Evolutionary conservation across 1,284 basidiomycete species (phyloP).

Genomic region (Sparassis latifolia): DNA sequence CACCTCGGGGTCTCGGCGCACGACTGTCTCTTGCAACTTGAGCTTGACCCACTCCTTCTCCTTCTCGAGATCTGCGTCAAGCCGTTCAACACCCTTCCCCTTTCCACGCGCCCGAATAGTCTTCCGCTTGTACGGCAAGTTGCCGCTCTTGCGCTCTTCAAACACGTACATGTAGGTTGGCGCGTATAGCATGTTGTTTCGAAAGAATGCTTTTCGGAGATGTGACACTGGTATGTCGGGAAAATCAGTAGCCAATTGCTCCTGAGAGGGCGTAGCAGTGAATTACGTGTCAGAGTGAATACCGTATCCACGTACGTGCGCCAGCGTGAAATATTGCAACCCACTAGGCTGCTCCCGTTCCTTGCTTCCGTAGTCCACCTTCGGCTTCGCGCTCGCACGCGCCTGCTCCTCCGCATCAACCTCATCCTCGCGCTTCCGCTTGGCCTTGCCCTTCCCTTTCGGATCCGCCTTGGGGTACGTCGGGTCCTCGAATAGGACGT

Average conservation of each 20-base stretch:
- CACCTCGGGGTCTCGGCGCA: constrained; percentile 20
- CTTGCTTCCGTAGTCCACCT: constrained; percentile 44
- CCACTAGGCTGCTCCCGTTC: constrained; percentile 37
- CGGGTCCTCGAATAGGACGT: constrained; percentile 54
- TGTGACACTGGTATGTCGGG: constrained; percentile 48
- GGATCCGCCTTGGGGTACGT: constrained; percentile 50
- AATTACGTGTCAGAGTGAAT: not conserved
- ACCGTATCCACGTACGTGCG: constrained; percentile 35
- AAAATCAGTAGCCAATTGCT: constrained; percentile 50
- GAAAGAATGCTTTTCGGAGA: constrained; percentile 35
- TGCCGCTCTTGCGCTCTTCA: constrained; percentile 26
- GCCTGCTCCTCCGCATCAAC: constrained; percentile 12
- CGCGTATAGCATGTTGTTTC: constrained; percentile 46
- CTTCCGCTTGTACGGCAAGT: constrained; percentile 37
- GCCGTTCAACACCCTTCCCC: constrained; percentile 19
- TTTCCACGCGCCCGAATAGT: constrained; percentile 27
- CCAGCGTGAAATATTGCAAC: constrained; percentile 39
- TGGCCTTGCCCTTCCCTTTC: constrained; percentile 49
- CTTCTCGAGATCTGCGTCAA: constrained; percentile 29
- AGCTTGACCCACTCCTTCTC: constrained; percentile 39
- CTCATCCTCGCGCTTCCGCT: constrained; percentile 26
- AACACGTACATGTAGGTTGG: constrained; percentile 46
- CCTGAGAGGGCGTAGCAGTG: constrained; percentile 24
- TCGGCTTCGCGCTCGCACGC: constrained; percentile 21
- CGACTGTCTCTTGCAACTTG: constrained; percentile 23